Evolutionary conservation across 1,284 basidiomycete genomes (phyloP).

Genomic region (Fomitopsis pinicola): DNA sequence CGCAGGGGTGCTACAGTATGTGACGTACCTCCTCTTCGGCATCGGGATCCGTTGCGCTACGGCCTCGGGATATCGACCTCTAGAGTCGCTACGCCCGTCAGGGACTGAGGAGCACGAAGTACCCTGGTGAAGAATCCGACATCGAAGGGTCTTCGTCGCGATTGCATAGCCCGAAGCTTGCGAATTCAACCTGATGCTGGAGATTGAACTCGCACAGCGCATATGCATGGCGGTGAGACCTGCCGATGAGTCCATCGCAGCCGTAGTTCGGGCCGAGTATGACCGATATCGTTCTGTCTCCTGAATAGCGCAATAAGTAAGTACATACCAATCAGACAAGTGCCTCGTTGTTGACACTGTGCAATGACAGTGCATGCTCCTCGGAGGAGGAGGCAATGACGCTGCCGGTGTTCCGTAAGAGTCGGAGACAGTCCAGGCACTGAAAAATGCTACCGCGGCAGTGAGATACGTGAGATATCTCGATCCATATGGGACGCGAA

Average conservation of each 20-base stretch:
- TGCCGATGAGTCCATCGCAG: no score
- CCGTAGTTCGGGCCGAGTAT: no score
- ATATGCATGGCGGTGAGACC: no score
- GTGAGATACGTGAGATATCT: not conserved
- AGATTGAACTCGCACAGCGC: not conserved
- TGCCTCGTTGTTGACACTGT: no score
- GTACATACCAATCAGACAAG: no score
- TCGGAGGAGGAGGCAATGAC: no score
- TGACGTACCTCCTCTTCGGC: not conserved
- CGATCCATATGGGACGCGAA: not conserved
- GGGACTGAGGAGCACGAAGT: not conserved
- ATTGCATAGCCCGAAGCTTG: not conserved
- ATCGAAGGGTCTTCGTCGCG: not conserved
- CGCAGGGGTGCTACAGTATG: not conserved
- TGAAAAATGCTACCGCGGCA: not conserved
- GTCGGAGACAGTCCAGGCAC: not conserved
- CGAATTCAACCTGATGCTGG: not conserved
- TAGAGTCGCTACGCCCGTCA: not conserved
- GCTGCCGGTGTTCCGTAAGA: not conserved
- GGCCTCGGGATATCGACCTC: not conserved
- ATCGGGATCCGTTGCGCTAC: not conserved
- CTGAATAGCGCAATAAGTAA: no score
- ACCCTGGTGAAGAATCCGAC: no score
- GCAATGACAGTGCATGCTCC: no score
- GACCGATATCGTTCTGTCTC: no score